Base-by-base conservation (phyloP, 163 green algal genomes). In the Prototheca cutis region DNA sequence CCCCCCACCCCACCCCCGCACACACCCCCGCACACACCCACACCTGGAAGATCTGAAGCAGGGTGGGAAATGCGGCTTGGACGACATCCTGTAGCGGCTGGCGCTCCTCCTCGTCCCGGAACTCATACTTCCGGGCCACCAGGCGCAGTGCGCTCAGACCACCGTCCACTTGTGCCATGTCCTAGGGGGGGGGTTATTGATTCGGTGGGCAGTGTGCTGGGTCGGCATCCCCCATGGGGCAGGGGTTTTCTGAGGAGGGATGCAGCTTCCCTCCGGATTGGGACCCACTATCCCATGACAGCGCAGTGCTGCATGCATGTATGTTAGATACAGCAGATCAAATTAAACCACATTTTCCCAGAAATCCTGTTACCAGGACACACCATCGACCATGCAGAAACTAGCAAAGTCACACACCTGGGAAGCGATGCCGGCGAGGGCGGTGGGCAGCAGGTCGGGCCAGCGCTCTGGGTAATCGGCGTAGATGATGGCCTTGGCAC, bases 121-220 rank as follows among this genome's bases (percentile, higher is more conserved):
- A 97, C 77, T 98, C 92, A 63, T 95, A 98, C 79, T 96, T 97
- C 53, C 91, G 81, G 5, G 82, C 67, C 51, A 98, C 67, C 33
- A 93, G 70, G 49, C 90, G 87, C 55, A 97, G 71, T 25, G 79
- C 76, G 25, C 81, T 62, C 57, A 98, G 76, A 4, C 65, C 84
- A 40, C 83, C 92, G 55, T 89, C 74, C 28, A 96, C 70, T 7
- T 81, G 75, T 8, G 48, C n/a, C 59, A 87, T 72, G 48, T 98
- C 89, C 61, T 63, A n/a, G n/a, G n/a, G n/a, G n/a, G n/a, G n/a
- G n/a, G n/a, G n/a, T n/a, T n/a, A n/a, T n/a, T n/a, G n/a, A n/a
- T n/a, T n/a, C n/a, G n/a, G n/a, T n/a, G n/a, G n/a, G n/a, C n/a
- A n/a, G n/a, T n/a, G n/a, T n/a, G n/a, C n/a, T n/a, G n/a, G n/a